A percentile compares a stretch with the other conserved stretches of the same genome.
Evolutionary conservation across 2,329 filamentous ascomycete species (phyloP).

Genomic region (Cladophialophora yegresii): DNA sequence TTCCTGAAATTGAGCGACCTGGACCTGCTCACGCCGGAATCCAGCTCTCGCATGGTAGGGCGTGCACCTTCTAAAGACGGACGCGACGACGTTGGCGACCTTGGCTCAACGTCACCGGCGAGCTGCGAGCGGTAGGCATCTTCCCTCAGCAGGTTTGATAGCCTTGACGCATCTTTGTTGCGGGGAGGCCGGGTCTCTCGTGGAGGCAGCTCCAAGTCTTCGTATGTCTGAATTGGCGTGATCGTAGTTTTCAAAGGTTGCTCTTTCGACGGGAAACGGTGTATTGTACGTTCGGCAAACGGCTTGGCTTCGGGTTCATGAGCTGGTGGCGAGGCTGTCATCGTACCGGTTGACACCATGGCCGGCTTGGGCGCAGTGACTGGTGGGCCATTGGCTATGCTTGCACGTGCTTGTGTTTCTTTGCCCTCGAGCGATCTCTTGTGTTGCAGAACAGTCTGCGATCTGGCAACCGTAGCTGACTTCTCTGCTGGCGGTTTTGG

Average conservation of each 20-base stretch:
- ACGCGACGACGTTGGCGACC: constrained; percentile 59
- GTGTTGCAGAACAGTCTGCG: constrained; percentile 30
- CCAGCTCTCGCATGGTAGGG: constrained; percentile 63
- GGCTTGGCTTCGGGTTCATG: constrained; percentile 40
- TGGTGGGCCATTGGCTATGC: constrained; percentile 13
- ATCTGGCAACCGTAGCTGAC: constrained; percentile 36
- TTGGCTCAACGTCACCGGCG: constrained; percentile 42
- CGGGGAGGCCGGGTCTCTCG: constrained; percentile 21
- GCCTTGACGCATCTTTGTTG: constrained; percentile 42
- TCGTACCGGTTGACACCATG: constrained; percentile 74
- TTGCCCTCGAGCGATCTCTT: constrained; percentile 31
- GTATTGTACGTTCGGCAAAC: constrained; percentile 49
- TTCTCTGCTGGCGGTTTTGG: constrained; percentile 39
- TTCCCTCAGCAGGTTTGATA: constrained; percentile 39
- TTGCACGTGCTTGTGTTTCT: constrained; percentile 19
- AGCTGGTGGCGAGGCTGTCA: constrained; percentile 63
- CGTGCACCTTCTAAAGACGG: constrained; percentile 72
- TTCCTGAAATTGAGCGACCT: constrained; percentile 67
- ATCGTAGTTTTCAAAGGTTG: constrained; percentile 48
- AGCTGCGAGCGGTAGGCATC: constrained; percentile 34
- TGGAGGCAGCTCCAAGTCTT: constrained; percentile 12
- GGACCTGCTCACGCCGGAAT: constrained; percentile 60
- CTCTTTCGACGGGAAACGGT: constrained; percentile 53
- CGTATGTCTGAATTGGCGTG: constrained; percentile 32
- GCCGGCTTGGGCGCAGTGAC: constrained; percentile 52